These are phyloP conservation scores for Aureobasidium subglaciale DNA, from an alignment of 2,329 filamentous ascomycete species.

Conservation along the genomic window DNA sequence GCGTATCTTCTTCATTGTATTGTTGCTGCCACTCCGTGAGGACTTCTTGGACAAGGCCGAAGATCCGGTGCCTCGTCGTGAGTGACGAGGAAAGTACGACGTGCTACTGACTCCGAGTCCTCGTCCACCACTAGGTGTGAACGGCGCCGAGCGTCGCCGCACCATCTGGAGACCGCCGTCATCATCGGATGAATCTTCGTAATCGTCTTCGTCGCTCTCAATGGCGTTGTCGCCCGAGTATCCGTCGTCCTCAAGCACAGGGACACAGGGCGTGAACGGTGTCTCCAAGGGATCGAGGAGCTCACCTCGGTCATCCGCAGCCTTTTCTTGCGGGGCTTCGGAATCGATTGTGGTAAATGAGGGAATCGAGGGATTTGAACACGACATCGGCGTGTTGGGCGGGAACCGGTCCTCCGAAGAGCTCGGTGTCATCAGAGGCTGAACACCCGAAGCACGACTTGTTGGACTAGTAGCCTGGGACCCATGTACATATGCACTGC, in stretches of 20 bases:
- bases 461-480: conserved; percentile 34
- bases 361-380: conserved; percentile 45
- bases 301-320: background rate
- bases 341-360: conserved; percentile 44
- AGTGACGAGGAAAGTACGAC: conserved; percentile 29
- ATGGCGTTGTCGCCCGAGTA: conserved; percentile 35
- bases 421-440: conserved; percentile 17
- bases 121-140: background rate
- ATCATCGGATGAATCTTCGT: conserved; percentile 32
- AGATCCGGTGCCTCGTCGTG: conserved; percentile 26
- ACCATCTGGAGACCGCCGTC: conserved; percentile 35
- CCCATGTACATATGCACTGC: background rate
- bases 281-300: background rate
- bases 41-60: conserved; percentile 33
- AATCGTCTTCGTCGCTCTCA: conserved; percentile 35
- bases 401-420: conserved; percentile 29
- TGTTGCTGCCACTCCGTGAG: conserved; percentile 42
- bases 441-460: conserved; percentile 19
- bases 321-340: background rate
- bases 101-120: conserved; percentile 30
- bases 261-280: background rate
- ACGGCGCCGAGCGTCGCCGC: conserved; percentile 23
- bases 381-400: conserved; percentile 42
- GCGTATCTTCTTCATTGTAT: conserved; percentile 43
- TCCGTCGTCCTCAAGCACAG: conserved; percentile 23